Percentiles rank a stretch among this genome's conserved stretches.
Conservation (phyloP, 2,329 filamentous ascomycete species). For the Talaromyces sp. region DNA sequence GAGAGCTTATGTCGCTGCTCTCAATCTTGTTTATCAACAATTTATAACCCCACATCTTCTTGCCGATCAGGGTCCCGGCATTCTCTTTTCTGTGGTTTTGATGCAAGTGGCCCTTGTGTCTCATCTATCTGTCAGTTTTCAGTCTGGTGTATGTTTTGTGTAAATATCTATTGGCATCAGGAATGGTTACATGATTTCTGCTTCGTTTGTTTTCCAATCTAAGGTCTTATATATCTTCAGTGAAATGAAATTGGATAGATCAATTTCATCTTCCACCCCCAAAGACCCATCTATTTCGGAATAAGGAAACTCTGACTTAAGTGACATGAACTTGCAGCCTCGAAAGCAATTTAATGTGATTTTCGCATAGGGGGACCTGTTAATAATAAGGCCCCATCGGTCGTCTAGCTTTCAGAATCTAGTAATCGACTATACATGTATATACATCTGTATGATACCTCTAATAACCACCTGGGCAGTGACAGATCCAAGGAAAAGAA, state of each 20-base stretch:
- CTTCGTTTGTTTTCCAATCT: constrained; percentile 10
- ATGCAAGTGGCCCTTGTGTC: constrained; percentile 26
- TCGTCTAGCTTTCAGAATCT: neutral
- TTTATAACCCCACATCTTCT: constrained; percentile 11
- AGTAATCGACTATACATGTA: neutral
- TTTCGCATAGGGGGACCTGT: too few relatives aligned
- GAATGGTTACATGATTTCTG: constrained; percentile 37
- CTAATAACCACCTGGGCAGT: neutral
- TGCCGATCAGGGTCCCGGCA: constrained; percentile 21
- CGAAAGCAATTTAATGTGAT: too few relatives aligned
- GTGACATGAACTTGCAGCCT: too few relatives aligned
- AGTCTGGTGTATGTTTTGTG: constrained; percentile 30
- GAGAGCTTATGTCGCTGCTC: neutral
- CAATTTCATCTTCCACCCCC: too few relatives aligned
- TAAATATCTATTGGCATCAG: constrained; percentile 46
- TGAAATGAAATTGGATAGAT: too few relatives aligned
- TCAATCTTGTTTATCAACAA: constrained; percentile 6
- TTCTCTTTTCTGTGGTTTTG: constrained; percentile 24
- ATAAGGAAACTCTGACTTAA: too few relatives aligned
- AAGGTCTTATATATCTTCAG: too few relatives aligned
- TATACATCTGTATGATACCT: neutral
- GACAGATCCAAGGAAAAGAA: constrained; percentile 2
- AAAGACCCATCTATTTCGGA: too few relatives aligned
- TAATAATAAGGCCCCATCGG: too few relatives aligned
- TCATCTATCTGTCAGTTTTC: constrained; percentile 23